Conservation (phyloP, 176 grass and related monocot species). For the Phoenix dactylifera region DNA sequence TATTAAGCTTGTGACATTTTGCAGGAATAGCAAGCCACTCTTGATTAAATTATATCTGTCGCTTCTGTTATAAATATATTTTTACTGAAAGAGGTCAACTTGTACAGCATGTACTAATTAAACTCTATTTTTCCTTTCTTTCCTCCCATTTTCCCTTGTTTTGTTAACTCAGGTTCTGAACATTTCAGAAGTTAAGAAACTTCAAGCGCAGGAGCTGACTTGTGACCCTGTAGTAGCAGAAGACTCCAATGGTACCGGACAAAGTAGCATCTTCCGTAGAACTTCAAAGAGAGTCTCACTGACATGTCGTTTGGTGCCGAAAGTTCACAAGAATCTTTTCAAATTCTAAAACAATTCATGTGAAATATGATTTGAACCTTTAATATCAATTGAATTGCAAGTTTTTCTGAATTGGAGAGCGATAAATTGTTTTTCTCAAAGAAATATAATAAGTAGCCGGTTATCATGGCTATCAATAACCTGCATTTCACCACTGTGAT, state of each 20-base stretch:
- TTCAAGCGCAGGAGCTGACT: slow-evolving; percentile 22
- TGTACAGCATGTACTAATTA: not conserved
- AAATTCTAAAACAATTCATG: slow-evolving; percentile 33
- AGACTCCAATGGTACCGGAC: slow-evolving; percentile 17
- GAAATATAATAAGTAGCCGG: too few relatives aligned
- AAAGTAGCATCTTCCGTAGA: slow-evolving; percentile 30
- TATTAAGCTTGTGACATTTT: too few relatives aligned
- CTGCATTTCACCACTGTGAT: too few relatives aligned
- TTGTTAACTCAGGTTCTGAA: slow-evolving; percentile 39
- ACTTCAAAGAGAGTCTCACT: slow-evolving; percentile 56
- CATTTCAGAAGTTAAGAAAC: slow-evolving; percentile 33
- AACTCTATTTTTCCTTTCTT: not conserved
- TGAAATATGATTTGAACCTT: too few relatives aligned
- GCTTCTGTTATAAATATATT: not conserved
- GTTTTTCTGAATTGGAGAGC: too few relatives aligned
- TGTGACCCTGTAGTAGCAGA: slow-evolving; percentile 5
- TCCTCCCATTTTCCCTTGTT: slow-evolving; percentile 1
- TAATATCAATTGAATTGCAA: too few relatives aligned
- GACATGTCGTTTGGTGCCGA: slow-evolving; percentile 79
- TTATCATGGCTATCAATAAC: too few relatives aligned
- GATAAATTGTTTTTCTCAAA: too few relatives aligned
- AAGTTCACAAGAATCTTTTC: slow-evolving; percentile 75
- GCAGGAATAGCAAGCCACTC: too few relatives aligned
- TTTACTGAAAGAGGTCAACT: not conserved
- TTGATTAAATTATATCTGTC: slow-evolving; percentile 5